phyloP scores from a whole-genome alignment of 1,139 yeast species.

The Zygoascus meyerae region DNA sequence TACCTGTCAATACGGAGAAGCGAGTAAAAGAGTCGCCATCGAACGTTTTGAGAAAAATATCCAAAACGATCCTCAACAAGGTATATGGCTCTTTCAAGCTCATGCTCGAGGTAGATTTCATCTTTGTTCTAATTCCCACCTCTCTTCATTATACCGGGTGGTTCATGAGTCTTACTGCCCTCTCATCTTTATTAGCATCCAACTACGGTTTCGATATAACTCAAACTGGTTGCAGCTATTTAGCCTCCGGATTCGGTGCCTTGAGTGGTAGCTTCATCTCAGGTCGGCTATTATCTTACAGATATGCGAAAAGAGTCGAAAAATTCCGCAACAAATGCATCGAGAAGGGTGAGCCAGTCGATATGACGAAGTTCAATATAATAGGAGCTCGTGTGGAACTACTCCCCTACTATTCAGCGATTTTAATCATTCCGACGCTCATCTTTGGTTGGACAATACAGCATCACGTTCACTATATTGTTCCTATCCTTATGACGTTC shows the following conservation, averaged over 20 bases:
- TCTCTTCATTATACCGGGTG: conserved; percentile 61
- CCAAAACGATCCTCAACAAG: too few relatives aligned
- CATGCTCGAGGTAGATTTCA: too few relatives aligned
- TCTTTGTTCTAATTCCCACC: conserved; percentile 44
- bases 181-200: conserved; percentile 48
- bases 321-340: conserved; percentile 31
- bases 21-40: background rate
- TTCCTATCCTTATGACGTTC: conserved; percentile 51
- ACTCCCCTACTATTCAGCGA: conserved; percentile 32
- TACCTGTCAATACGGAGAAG: conserved; percentile 12
- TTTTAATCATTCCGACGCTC: conserved; percentile 36
- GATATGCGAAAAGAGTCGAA: conserved; percentile 22
- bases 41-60: too few relatives aligned
- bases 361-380: conserved; percentile 39
- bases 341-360: conserved; percentile 36
- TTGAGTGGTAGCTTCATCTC: conserved; percentile 32
- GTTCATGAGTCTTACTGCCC: conserved; percentile 63
- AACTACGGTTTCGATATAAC: conserved; percentile 47
- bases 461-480: conserved; percentile 44
- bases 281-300: conserved; percentile 32
- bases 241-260: conserved; percentile 38
- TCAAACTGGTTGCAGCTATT: conserved; percentile 56
- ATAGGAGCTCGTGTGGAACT: conserved; percentile 43
- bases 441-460: conserved; percentile 70
- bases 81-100: too few relatives aligned